phyloP scores from a whole-genome alignment of 2,329 filamentous ascomycete species.

The Lasiodiplodia citricola region DNA sequence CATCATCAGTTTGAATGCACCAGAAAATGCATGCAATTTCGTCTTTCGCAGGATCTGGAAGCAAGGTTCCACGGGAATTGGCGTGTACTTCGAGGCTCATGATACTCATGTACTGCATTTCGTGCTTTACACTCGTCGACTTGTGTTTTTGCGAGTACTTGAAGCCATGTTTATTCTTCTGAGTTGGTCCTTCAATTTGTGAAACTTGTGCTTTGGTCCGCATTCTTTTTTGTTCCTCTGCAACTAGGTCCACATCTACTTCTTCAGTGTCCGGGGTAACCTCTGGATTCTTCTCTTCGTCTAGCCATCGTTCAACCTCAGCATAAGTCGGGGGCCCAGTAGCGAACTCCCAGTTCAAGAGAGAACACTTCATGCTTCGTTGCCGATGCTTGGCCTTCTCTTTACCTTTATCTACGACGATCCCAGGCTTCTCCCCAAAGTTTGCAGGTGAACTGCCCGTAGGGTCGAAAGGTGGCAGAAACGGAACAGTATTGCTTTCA shows the following conservation, averaged over 20 bases:
- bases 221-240: constrained; percentile 28
- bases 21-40: constrained; percentile 89
- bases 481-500: constrained; percentile 75
- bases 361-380: constrained; percentile 63
- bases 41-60: constrained; percentile 90
- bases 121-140: constrained; percentile 78
- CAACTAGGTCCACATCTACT: constrained; percentile 4
- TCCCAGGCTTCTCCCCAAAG: constrained; percentile 58
- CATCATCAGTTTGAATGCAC: constrained; percentile 73
- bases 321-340: constrained; percentile 69
- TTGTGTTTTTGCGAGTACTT: constrained; percentile 81
- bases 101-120: constrained; percentile 92
- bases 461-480: constrained; percentile 77
- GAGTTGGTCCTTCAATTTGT: constrained; percentile 88
- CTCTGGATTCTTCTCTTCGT: constrained; percentile 28
- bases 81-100: constrained; percentile 95
- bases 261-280: constrained; percentile 25
- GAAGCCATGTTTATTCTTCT: constrained; percentile 79
- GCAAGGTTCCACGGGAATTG: constrained; percentile 79
- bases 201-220: constrained; percentile 59
- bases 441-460: constrained; percentile 62
- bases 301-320: constrained; percentile 74
- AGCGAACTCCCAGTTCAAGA: constrained; percentile 79
- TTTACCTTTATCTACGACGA: constrained; percentile 56
- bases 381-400: constrained; percentile 58